Evolutionary conservation across 2,329 filamentous ascomycete species (phyloP).

Genomic region (Aureobasidium sp.): DNA sequence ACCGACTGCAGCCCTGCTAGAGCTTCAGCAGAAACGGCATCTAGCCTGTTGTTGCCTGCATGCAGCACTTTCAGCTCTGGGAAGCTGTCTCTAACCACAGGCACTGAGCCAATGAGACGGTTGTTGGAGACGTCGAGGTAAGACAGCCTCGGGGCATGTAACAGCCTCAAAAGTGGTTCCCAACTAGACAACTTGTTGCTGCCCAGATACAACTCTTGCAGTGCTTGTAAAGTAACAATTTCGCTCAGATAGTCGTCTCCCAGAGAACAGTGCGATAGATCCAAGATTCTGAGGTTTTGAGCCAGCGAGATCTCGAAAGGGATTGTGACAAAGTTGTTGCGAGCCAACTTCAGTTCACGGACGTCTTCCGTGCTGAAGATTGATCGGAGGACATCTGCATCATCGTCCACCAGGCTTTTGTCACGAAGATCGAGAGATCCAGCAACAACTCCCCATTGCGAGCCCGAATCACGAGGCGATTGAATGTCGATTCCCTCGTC

Average conservation of each 20-base stretch:
- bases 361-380: constrained; percentile 43
- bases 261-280: constrained; percentile 37
- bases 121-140: constrained; percentile 79
- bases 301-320: constrained; percentile 65
- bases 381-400: constrained; percentile 34
- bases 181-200: constrained; percentile 68
- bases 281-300: constrained; percentile 52
- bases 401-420: constrained; percentile 33
- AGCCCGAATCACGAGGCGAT: constrained; percentile 15
- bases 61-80: constrained; percentile 65
- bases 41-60: constrained; percentile 71
- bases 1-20: constrained; percentile 69
- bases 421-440: constrained; percentile 38
- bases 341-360: constrained; percentile 60
- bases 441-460: constrained; percentile 26
- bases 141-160: constrained; percentile 68
- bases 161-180: constrained; percentile 54
- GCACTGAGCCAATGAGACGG: constrained; percentile 61
- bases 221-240: constrained; percentile 52
- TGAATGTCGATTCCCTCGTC: constrained; percentile 20
- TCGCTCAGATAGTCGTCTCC: constrained; percentile 61
- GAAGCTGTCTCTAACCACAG: constrained; percentile 59
- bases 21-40: constrained; percentile 58
- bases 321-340: constrained; percentile 66
- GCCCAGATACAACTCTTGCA: constrained; percentile 70